These are phyloP conservation scores for Lichtheimia ramosa DNA, from an alignment of 371 early-diverging fungal genomes.

Conservation along the genomic window DNA sequence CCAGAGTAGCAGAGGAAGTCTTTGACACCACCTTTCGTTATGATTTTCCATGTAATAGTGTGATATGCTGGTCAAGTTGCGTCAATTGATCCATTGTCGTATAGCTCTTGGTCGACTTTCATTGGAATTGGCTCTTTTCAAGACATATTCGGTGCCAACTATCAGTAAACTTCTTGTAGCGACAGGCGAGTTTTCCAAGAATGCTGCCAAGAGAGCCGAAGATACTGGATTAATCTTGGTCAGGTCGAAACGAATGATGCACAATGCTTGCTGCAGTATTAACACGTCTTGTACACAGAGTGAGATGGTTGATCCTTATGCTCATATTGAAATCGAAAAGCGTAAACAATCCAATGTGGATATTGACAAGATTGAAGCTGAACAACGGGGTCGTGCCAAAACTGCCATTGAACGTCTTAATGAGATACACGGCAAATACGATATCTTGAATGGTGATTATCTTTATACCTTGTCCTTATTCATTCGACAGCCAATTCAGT, in stretches of 20 bases:
- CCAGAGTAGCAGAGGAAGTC: constrained; percentile 40
- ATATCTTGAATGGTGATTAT: constrained; percentile 52
- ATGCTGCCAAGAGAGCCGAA: constrained; percentile 41
- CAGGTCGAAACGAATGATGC: neutral
- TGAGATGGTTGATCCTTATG: constrained; percentile 8
- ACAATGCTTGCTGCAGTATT: neutral
- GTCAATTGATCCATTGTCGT: too few species aligned
- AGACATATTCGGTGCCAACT: constrained; percentile 50
- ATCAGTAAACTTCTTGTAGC: constrained; percentile 48
- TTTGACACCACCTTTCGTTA: constrained; percentile 22
- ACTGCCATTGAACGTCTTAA: constrained; percentile 44
- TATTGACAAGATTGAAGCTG: constrained; percentile 1
- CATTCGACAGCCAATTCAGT: constrained; percentile 41
- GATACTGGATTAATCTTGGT: constrained; percentile 46
- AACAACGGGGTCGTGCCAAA: constrained; percentile 32
- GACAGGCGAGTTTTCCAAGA: constrained; percentile 39
- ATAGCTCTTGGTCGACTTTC: constrained; percentile 16
- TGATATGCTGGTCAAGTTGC: neutral
- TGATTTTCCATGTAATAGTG: constrained; percentile 43
- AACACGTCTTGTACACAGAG: neutral
- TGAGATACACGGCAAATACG: constrained; percentile 51
- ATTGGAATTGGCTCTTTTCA: constrained; percentile 51
- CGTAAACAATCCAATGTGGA: neutral
- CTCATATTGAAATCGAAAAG: constrained; percentile 5
- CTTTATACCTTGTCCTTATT: constrained; percentile 50